These are phyloP conservation scores for Schoenoplectus triqueter DNA, from an alignment of 202 grass and related monocot species.

Conservation along the genomic window DNA sequence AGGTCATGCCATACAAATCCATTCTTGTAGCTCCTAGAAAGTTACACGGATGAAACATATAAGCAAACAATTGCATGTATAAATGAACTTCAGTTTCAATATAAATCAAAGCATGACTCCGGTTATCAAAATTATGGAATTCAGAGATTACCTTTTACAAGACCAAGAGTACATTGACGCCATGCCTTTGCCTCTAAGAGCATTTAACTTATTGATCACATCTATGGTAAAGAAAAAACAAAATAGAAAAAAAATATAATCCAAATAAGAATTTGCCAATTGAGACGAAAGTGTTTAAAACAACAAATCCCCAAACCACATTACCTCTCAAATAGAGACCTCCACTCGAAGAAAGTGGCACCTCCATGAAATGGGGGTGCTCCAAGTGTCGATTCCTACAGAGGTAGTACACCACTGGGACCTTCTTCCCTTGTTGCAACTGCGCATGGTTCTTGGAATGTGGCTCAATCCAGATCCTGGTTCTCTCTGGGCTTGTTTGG, in stretches of 20 bases:
- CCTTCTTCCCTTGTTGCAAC: slow-evolving; percentile 60
- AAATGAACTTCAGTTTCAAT: background rate
- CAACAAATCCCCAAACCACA: slow-evolving; percentile 15
- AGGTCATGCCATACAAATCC: slow-evolving; percentile 99
- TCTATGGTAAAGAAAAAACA: slow-evolving; percentile 46
- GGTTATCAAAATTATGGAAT: background rate
- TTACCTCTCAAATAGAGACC: slow-evolving; percentile 93
- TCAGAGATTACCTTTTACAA: slow-evolving; percentile 78
- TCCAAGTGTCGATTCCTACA: slow-evolving; percentile 86
- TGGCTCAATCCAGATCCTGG: slow-evolving; percentile 84
- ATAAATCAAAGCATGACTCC: background rate
- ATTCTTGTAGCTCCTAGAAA: slow-evolving; percentile 93
- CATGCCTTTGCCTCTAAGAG: slow-evolving; percentile 83
- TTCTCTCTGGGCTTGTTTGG: slow-evolving; percentile 69
- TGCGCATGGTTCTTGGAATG: slow-evolving; percentile 62
- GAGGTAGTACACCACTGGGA: slow-evolving; percentile 94
- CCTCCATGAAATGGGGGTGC: slow-evolving; percentile 99
- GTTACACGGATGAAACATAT: background rate
- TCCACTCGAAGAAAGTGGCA: slow-evolving; percentile 66
- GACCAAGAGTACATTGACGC: slow-evolving; percentile 95
- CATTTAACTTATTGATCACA: slow-evolving; percentile 88
- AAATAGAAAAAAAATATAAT: slow-evolving; percentile 16
- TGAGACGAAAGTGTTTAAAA: slow-evolving; percentile 24
- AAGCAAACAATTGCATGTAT: slow-evolving; percentile 12
- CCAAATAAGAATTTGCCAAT: slow-evolving; percentile 27